Evolutionary conservation across 2,329 filamentous ascomycete genomes (phyloP), one percentile per base, ranked within the genome.

Genomic region (Monilinia vaccinii-corymbosi): DNA sequence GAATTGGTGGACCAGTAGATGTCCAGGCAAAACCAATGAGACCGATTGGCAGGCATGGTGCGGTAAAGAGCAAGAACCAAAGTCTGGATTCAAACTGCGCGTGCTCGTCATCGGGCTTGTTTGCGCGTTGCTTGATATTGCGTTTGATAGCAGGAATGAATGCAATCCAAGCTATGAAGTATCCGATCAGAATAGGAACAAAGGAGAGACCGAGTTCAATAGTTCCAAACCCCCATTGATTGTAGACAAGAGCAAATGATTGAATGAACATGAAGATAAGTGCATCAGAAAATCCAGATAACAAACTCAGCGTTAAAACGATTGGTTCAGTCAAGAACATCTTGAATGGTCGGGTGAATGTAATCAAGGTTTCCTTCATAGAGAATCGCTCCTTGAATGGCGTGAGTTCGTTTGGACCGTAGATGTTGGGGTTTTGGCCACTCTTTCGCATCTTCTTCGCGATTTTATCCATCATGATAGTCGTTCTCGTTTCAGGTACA

Each of bases 221-320:
- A 9, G 79, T 77, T 25, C 73, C 73, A 65, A 90, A 90, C 48
- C 74, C 68, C 85, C 85, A 91, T 68, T 89, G 84, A 18, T 76
- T 73, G 67, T 88, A 88, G 2, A 91, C 86, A 2, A 88, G 76
- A 0, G 76, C 73, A 66, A 89, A 91, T 0, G 83, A 87, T 70
- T 90, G 85, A 58, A 90, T 83, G 71, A 87, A 88, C 77, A 88
- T 88, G 76, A 90, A 91, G 73, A 90, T 89, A 4, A 91, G 79
- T 3, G 86, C 86, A 61, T 90, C 87, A 11, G 81, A 84, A 76
- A 90, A 90, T 36, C 87, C 87, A 3, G 81, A 86, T 6, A 90
- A 81, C 0, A 90, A 78, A 1, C 87, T 89, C 6, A 90, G 76
- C 42, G 80, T 82, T 18, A 87, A 75, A 13, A 90, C 87, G 60